A percentile compares a stretch with the other conserved stretches of the same genome.
phyloP scores from a whole-genome alignment of 192 early-diverging fungal species.

The Chytriomyces sp. region DNA sequence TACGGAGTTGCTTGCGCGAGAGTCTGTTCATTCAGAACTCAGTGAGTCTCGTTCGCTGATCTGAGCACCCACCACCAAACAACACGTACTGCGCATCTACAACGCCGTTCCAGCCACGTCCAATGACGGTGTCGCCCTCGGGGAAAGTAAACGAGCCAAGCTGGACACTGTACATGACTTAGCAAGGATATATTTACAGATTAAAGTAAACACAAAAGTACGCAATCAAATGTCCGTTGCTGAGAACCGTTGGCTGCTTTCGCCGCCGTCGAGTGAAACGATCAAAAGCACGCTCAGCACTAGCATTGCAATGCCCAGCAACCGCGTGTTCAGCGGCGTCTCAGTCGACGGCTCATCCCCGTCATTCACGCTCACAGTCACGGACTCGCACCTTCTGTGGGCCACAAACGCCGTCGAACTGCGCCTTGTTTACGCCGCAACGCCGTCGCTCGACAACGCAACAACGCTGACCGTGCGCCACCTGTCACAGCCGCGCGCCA shows the following conservation, averaged over 20 bases:
- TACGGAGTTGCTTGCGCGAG: constrained; percentile 20
- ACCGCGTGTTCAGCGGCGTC: no score
- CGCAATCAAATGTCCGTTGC: not conserved
- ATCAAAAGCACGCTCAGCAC: no score
- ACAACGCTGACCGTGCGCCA: not conserved
- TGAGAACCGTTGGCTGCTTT: not conserved
- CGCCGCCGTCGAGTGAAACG: no score
- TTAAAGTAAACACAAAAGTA: not conserved
- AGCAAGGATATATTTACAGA: not conserved
- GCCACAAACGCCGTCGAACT: not conserved
- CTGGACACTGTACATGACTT: not conserved
- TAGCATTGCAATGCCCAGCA: no score
- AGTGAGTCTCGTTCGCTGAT: not conserved
- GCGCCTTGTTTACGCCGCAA: not conserved
- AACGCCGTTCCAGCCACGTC: not conserved
- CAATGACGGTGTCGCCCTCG: constrained; percentile 15
- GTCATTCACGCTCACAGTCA: no score
- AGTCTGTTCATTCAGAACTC: not conserved
- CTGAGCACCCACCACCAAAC: not conserved
- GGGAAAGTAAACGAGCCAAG: not conserved
- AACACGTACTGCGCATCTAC: constrained; percentile 4
- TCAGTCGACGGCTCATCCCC: no score
- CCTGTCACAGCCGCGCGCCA: not conserved
- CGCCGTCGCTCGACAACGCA: not conserved
- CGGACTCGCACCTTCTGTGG: no score